Conservation (phyloP, 192 early-diverging fungal species). For the Geosiphon pyriformis region DNA sequence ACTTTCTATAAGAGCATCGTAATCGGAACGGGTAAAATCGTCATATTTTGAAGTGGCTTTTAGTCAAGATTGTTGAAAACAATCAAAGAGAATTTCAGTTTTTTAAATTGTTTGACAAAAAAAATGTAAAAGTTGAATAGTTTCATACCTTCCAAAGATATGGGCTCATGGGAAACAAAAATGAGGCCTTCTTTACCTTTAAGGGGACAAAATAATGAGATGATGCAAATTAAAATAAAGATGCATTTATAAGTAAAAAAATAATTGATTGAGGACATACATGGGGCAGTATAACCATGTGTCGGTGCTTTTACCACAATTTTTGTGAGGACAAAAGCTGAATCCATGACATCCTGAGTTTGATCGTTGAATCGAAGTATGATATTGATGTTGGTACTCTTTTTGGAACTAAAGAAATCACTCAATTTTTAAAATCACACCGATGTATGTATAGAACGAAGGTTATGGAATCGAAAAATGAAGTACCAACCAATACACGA, state of each 20-base stretch:
- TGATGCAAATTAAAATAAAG: neutral
- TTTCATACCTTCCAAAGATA: conserved; percentile 31
- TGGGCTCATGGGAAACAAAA: conserved; percentile 47
- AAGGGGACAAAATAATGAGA: too few relatives aligned
- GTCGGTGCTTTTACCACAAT: conserved; percentile 43
- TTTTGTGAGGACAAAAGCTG: conserved; percentile 38
- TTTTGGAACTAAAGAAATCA: conserved; percentile 25
- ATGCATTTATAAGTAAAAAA: neutral
- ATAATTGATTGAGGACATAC: conserved; percentile 21
- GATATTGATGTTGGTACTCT: conserved; percentile 38
- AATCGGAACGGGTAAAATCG: conserved; percentile 30
- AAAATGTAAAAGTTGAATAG: neutral
- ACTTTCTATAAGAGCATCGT: conserved; percentile 12
- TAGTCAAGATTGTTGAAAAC: neutral
- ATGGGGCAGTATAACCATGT: conserved; percentile 51
- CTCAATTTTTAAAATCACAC: neutral
- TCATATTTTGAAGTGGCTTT: conserved; percentile 33
- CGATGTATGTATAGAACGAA: neutral
- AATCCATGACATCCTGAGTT: conserved; percentile 12
- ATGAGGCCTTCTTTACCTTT: conserved; percentile 49
- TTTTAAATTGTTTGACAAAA: too few relatives aligned
- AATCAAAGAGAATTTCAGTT: neutral
- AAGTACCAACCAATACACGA: conserved; percentile 40
- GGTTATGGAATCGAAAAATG: neutral
- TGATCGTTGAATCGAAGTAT: conserved; percentile 28